phyloP scores from a whole-genome alignment of 2,329 filamentous ascomycete genomes.

The Neophaeococcomyces aloes region DNA sequence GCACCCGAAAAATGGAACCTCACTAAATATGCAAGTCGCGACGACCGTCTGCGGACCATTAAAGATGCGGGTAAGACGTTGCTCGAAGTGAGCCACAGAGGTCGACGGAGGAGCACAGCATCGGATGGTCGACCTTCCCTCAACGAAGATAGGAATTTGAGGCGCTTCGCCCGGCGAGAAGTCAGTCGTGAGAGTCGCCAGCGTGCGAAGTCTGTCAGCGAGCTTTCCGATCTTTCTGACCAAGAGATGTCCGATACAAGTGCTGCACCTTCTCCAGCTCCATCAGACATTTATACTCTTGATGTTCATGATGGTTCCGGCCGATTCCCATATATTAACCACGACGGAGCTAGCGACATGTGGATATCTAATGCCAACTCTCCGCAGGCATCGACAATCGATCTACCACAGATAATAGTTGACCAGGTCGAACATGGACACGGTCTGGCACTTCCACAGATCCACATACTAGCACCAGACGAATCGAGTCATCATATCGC shows the following conservation, averaged over 20 bases:
- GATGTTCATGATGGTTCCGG: too few species aligned
- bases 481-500: background rate
- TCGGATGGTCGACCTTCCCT: conserved; percentile 14
- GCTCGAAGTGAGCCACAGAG: conserved; percentile 17
- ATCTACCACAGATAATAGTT: background rate
- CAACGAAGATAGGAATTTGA: conserved; percentile 19
- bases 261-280: conserved; percentile 5
- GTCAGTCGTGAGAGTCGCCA: conserved; percentile 12
- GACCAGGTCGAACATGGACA: background rate
- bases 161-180: conserved; percentile 20
- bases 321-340: too few species aligned
- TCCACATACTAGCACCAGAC: background rate
- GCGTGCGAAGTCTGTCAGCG: conserved; percentile 3
- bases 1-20: conserved; percentile 18
- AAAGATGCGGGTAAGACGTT: conserved; percentile 16
- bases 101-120: conserved; percentile 14
- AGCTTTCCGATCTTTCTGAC: conserved; percentile 3
- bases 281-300: conserved; percentile 1
- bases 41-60: conserved; percentile 18
- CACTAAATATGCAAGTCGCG: conserved; percentile 18
- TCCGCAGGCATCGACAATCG: too few species aligned
- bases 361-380: too few species aligned
- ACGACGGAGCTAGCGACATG: too few species aligned
- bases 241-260: conserved; percentile 4
- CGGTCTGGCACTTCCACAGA: background rate